Evolutionary conservation across 1,139 yeast species (phyloP).

Genomic region (Pichia sp.): DNA sequence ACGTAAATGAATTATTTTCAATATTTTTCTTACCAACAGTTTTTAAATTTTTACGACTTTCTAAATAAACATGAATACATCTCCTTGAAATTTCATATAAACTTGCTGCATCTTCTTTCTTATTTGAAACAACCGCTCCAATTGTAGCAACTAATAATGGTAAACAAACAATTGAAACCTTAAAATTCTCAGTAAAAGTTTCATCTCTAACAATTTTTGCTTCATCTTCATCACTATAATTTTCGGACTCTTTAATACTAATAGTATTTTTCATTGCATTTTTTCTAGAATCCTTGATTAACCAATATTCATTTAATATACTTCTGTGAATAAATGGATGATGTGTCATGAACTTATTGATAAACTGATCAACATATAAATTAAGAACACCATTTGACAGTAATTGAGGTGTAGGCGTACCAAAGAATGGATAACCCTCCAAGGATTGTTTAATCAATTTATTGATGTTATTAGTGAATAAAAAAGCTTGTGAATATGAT

Average conservation of each 20-base stretch:
- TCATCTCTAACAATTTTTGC: constrained; percentile 24
- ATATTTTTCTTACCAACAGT: constrained; percentile 12
- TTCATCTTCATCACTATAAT: constrained; percentile 2
- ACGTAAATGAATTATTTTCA: constrained; percentile 4
- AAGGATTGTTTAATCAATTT: constrained; percentile 48
- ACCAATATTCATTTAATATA: constrained; percentile 44
- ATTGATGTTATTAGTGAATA: constrained; percentile 52
- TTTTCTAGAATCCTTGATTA: constrained; percentile 40
- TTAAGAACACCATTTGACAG: constrained; percentile 58
- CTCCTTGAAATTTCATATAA: constrained; percentile 72
- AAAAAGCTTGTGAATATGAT: constrained; percentile 36
- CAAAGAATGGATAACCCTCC: constrained; percentile 57
- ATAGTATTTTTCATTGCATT: constrained; percentile 6
- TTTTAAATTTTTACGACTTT: constrained; percentile 46
- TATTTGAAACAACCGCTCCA: constrained; percentile 61
- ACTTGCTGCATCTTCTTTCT: constrained; percentile 53
- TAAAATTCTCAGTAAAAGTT: constrained; percentile 26
- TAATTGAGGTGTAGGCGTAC: constrained; percentile 52
- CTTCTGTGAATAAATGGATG: constrained; percentile 65
- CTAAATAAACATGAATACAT: constrained; percentile 69
- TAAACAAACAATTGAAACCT: constrained; percentile 45
- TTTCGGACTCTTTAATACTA: constrained; percentile 15
- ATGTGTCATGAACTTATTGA: constrained; percentile 47
- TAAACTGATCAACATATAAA: constrained; percentile 45
- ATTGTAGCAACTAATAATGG: constrained; percentile 67